Conservation (phyloP, 345 rosid genomes). For the Melastoma malabathricum region DNA sequence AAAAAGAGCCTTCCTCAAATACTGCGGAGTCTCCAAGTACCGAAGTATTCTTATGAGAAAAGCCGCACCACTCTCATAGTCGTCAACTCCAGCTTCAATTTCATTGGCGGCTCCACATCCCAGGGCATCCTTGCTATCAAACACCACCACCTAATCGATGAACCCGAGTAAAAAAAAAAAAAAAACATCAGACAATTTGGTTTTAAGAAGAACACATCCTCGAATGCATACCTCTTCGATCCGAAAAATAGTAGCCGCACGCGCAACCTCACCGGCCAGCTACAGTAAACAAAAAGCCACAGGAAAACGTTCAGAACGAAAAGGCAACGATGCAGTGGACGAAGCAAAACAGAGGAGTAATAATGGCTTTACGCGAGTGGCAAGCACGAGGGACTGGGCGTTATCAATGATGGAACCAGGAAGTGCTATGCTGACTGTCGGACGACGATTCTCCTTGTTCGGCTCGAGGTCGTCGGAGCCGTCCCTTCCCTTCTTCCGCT, state of each 20-base stretch:
- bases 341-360: not conserved
- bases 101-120: constrained; percentile 15
- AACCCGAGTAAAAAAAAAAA: not conserved
- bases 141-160: constrained; percentile 60
- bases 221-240: constrained; percentile 55
- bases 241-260: constrained; percentile 79
- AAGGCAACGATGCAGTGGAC: not conserved
- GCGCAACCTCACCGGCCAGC: constrained; percentile 93
- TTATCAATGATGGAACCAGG: constrained; percentile 92
- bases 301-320: not conserved
- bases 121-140: constrained; percentile 40
- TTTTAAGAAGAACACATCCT: not conserved
- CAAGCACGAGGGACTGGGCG: constrained; percentile 59
- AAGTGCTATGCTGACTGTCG: constrained; percentile 75
- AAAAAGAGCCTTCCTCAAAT: constrained; percentile 71
- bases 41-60: constrained; percentile 69
- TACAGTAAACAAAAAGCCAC: constrained; percentile 13
- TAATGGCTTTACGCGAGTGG: too few species aligned
- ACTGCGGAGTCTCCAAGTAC: constrained; percentile 90
- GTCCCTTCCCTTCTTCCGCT: constrained; percentile 18
- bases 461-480: not conserved
- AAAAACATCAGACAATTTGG: not conserved
- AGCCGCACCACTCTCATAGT: constrained; percentile 56
- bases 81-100: constrained; percentile 20
- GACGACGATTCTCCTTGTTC: constrained; percentile 15